phyloP scores from a whole-genome alignment of 129 eudicot species.

The Flaveria sonorensis region DNA sequence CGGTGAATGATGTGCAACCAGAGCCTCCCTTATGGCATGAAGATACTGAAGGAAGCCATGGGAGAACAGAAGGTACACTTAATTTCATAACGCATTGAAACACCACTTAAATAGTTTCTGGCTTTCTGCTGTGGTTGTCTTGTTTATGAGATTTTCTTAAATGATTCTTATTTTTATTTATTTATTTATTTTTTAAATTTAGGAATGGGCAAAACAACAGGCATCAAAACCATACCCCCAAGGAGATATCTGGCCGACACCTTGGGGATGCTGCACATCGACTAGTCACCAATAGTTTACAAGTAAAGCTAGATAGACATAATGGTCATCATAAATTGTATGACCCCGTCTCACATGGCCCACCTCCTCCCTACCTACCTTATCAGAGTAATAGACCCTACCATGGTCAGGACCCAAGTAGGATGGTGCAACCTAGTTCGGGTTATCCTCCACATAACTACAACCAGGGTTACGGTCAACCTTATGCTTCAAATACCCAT shows the following conservation, averaged over 20 bases:
- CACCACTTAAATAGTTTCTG: background rate
- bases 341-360: slow-evolving; percentile 39
- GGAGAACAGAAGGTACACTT: slow-evolving; percentile 76
- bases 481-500: slow-evolving; percentile 31
- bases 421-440: slow-evolving; percentile 27
- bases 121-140: background rate
- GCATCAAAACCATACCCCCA: slow-evolving; percentile 41
- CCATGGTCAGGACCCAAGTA: slow-evolving; percentile 17
- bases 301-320: slow-evolving; percentile 43
- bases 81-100: background rate
- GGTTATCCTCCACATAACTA: slow-evolving; percentile 43
- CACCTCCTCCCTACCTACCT: slow-evolving; percentile 37
- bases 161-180: background rate
- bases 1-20: slow-evolving; percentile 68
- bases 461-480: slow-evolving; percentile 38
- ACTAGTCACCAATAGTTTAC: slow-evolving; percentile 78
- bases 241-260: slow-evolving; percentile 63
- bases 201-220: slow-evolving; percentile 39
- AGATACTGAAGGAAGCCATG: slow-evolving; percentile 65
- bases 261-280: slow-evolving; percentile 96
- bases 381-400: slow-evolving; percentile 44
- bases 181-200: background rate
- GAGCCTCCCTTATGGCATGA: slow-evolving; percentile 93
- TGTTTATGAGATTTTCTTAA: background rate
- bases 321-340: slow-evolving; percentile 43